Evolutionary conservation across 2,329 filamentous ascomycete species (phyloP), one percentile per base, ranked within the genome.

Genomic region (Emmonsiellopsis sp.): DNA sequence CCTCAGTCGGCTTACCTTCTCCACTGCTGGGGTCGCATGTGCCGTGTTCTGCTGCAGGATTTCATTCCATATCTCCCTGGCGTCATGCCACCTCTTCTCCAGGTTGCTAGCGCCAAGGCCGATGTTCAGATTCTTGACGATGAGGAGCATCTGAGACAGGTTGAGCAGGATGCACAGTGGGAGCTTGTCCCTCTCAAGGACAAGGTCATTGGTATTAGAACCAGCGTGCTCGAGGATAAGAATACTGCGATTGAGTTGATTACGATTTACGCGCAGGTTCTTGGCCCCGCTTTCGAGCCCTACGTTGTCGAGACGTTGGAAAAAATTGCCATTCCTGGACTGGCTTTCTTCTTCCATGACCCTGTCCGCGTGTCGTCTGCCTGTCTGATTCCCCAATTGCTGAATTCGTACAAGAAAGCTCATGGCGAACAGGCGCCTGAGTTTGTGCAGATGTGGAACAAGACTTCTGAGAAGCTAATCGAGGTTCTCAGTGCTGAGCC

Each of bases 1-100:
- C 93, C 93, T 40, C 93, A 98, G 71, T 87, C 90, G 13, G 92
- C 95, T 64, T 98, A 98, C 69, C 80, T 98, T 37, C 88, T 98
- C 73, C 93, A 98, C 77, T 98, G 93, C 75, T 98, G 93, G 93
- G 93, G 93, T 51, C 85, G 93, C 48, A 98, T 98, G 93, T 97
- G 92, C 72, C 86, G 93, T 60, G 92, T 98, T 33, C 80, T 98
- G 58, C 90, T 87, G 17, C 75, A 81, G 47, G 91, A 96, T 62
- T 98, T 98, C 71, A 78, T 97, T 10, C 91, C 91, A 13, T 98
- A 94, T 77, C 78, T 98, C 52, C 84, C 86, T 39, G 91, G 84
- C 49, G 93, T 98, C 57, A 97, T 98, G 84, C 92, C 92, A 6
- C 93, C 93, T 17, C 78, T 98, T 53, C 79, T 96, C 54, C 86